phyloP scores from a whole-genome alignment of 805 yeast genomes.

The Sugiyamaella boreocaroliniensis region DNA sequence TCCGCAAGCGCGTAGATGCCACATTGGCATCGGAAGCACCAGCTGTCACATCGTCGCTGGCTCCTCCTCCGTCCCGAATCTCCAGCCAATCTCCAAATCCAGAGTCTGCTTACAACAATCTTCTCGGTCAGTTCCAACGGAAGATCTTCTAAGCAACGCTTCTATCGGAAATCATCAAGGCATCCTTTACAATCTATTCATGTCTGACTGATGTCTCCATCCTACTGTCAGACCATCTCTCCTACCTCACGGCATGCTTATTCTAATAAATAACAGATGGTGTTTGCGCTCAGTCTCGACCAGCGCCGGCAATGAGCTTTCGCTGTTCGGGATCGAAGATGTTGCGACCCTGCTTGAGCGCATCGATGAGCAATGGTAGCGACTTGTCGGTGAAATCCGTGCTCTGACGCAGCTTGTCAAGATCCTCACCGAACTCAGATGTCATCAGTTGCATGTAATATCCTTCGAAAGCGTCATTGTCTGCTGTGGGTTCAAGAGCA shows the following conservation, averaged over 20 bases:
- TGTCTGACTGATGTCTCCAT: not conserved
- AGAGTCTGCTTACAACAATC: constrained; percentile 12
- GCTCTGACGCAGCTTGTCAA: constrained; percentile 37
- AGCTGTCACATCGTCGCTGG: not conserved
- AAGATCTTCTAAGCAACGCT: constrained; percentile 15
- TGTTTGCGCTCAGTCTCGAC: not conserved
- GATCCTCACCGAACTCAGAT: constrained; percentile 42
- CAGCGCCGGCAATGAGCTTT: constrained; percentile 11
- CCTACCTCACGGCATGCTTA: not conserved
- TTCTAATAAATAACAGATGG: not conserved
- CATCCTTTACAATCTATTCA: no score
- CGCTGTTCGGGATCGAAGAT: constrained; percentile 31
- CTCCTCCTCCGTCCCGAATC: not conserved
- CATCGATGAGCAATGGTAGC: constrained; percentile 29
- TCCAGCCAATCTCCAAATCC: not conserved
- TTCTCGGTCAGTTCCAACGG: constrained; percentile 18
- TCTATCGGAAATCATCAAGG: not conserved
- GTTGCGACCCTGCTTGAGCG: constrained; percentile 33
- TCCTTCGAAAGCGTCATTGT: constrained; percentile 20
- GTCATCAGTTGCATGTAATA: constrained; percentile 42
- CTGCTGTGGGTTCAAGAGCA: constrained; percentile 1
- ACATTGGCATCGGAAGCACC: not conserved
- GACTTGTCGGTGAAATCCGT: constrained; percentile 36
- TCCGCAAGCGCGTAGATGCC: constrained; percentile 19
- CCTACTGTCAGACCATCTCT: not conserved